A percentile compares a stretch with the other conserved stretches of the same genome.
Conservation (phyloP, 2,329 filamentous ascomycete genomes). For the Camptophora hylomeconis region DNA sequence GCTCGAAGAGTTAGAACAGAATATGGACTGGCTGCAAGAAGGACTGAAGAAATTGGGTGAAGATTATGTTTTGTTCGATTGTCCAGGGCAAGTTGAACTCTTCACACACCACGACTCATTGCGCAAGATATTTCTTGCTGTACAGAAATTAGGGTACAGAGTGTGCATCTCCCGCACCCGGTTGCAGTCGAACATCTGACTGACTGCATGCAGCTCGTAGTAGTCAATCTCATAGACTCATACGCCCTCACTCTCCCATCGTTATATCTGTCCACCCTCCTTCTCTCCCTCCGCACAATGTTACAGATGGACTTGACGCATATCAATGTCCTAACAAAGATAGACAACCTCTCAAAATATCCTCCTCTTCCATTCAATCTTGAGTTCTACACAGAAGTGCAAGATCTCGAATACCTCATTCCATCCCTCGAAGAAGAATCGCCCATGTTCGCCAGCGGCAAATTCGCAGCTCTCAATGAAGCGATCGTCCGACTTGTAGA, state of each 20-base stretch:
- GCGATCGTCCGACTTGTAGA: constrained; percentile 80
- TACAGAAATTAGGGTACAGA: constrained; percentile 85
- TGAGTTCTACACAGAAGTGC: constrained; percentile 94
- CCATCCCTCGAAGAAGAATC: constrained; percentile 70
- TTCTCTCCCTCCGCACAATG: constrained; percentile 90
- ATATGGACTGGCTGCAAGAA: constrained; percentile 81
- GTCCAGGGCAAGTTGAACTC: constrained; percentile 90
- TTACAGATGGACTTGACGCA: constrained; percentile 95
- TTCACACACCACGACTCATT: constrained; percentile 91
- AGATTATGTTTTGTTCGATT: constrained; percentile 91
- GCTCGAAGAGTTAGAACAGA: constrained; percentile 86
- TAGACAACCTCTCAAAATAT: constrained; percentile 82
- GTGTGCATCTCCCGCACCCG: constrained; percentile 39
- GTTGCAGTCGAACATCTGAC: constrained; percentile 9
- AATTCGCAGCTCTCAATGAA: constrained; percentile 73
- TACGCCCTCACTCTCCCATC: constrained; percentile 88
- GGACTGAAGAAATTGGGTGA: constrained; percentile 68
- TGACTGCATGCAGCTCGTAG: constrained; percentile 57
- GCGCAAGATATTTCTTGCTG: constrained; percentile 77
- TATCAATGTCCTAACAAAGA: constrained; percentile 92
- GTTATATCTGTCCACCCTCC: constrained; percentile 84
- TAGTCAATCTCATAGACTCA: constrained; percentile 85
- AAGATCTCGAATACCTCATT: constrained; percentile 75
- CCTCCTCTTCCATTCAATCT: constrained; percentile 85
- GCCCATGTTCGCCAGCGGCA: constrained; percentile 53